These are phyloP conservation scores for Eustoma russellianum DNA, from an alignment of 257 asterid genomes.

Conservation along the genomic window DNA sequence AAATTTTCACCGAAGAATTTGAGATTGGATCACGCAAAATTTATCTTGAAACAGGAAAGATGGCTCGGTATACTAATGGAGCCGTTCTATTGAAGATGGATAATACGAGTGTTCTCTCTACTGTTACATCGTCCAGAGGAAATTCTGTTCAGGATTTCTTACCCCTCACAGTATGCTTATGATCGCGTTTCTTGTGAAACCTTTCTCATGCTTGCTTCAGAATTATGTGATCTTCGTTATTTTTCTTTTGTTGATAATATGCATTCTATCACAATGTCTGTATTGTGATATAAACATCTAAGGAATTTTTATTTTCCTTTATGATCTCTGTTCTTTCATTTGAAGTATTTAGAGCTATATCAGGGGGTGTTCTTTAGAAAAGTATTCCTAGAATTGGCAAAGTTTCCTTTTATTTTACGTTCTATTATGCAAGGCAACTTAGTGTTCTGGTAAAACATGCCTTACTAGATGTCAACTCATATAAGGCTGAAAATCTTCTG, in stretches of 20 bases:
- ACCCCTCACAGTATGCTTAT: conserved; percentile 73
- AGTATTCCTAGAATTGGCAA: no score
- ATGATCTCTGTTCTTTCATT: no score
- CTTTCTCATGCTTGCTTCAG: not conserved
- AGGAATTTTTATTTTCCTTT: no score
- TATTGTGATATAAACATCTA: not conserved
- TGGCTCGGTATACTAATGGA: conserved; percentile 89
- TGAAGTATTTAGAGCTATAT: no score
- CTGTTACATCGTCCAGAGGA: conserved; percentile 69
- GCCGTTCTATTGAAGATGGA: conserved; percentile 77
- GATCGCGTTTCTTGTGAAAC: not conserved
- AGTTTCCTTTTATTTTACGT: no score
- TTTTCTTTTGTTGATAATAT: no score
- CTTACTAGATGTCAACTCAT: no score
- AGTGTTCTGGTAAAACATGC: no score
- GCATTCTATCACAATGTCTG: not conserved
- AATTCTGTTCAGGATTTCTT: conserved; percentile 72
- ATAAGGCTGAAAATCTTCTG: no score
- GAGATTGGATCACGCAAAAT: conserved; percentile 62
- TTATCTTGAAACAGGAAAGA: conserved; percentile 70
- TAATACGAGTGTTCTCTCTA: conserved; percentile 86
- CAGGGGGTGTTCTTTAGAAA: no score
- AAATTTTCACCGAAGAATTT: conserved; percentile 70
- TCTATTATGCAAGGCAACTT: no score
- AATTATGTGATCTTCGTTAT: not conserved